These are phyloP conservation scores for Sutorius eximius DNA, from an alignment of 1,284 basidiomycete species.

Conservation along the genomic window DNA sequence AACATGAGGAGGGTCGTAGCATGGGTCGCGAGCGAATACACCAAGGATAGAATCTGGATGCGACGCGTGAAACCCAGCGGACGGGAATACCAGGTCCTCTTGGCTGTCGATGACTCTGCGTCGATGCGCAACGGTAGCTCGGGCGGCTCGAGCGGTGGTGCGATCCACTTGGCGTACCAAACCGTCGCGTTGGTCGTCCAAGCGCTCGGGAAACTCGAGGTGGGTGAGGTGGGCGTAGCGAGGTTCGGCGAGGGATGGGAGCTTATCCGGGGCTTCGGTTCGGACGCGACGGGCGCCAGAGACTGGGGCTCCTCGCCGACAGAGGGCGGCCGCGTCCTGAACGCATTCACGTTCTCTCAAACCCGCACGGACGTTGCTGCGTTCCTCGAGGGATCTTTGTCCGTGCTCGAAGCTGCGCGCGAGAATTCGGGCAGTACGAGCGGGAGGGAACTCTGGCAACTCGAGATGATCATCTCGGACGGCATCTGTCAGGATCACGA, in stretches of 20 bases:
- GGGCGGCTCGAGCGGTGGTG: slow-evolving; percentile 75
- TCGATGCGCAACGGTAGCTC: slow-evolving; percentile 96
- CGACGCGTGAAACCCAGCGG: slow-evolving; percentile 91
- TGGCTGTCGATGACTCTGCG: slow-evolving; percentile 94
- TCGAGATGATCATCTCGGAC: slow-evolving; percentile 98
- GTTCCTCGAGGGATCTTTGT: slow-evolving; percentile 83
- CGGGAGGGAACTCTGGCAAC: slow-evolving; percentile 90
- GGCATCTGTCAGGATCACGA: slow-evolving; percentile 98
- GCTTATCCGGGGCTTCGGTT: slow-evolving; percentile 83
- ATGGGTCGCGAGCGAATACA: slow-evolving; percentile 98
- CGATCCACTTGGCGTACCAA: slow-evolving; percentile 92
- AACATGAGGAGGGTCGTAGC: slow-evolving; percentile 99
- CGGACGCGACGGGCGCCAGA: slow-evolving; percentile 46
- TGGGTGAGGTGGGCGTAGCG: slow-evolving; percentile 91
- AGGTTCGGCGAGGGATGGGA: slow-evolving; percentile 90
- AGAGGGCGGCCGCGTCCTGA: slow-evolving; percentile 56
- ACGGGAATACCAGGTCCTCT: slow-evolving; percentile 94
- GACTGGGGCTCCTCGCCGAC: slow-evolving; percentile 32
- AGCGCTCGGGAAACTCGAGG: slow-evolving; percentile 90
- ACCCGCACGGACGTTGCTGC: slow-evolving; percentile 87
- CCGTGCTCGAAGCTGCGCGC: slow-evolving; percentile 74
- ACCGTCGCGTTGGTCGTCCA: slow-evolving; percentile 91
- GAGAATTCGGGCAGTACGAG: slow-evolving; percentile 51
- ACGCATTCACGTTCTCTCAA: slow-evolving; percentile 89
- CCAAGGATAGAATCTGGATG: slow-evolving; percentile 99